phyloP scores from a whole-genome alignment of 345 rosid genomes.

The Hypericum perforatum region DNA sequence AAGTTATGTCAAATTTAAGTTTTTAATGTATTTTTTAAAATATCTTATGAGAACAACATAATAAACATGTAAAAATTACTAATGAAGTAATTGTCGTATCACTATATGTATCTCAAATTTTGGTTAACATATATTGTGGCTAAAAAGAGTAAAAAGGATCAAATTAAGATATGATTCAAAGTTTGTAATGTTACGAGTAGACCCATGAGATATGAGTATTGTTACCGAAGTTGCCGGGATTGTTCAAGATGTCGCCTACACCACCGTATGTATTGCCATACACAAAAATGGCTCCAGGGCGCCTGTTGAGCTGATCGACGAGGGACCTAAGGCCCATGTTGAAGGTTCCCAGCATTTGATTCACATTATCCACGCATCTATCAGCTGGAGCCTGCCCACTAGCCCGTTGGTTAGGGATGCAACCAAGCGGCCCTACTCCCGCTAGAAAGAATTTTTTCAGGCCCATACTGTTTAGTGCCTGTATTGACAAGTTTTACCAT shows the following conservation, averaged over 20 bases:
- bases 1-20: too few relatives aligned
- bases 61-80: too few relatives aligned
- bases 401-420: constrained; percentile 53
- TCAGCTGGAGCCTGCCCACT: constrained; percentile 27
- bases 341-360: constrained; percentile 35
- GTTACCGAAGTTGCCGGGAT: constrained; percentile 30
- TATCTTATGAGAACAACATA: too few relatives aligned
- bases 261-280: constrained; percentile 40
- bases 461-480: constrained; percentile 19
- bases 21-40: too few relatives aligned
- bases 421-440: constrained; percentile 54
- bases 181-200: too few relatives aligned
- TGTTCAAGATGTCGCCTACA: constrained; percentile 31
- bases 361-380: constrained; percentile 32
- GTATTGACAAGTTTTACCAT: neutral
- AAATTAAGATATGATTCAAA: too few relatives aligned
- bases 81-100: too few relatives aligned
- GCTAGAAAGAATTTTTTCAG: constrained; percentile 37
- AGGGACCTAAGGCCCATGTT: constrained; percentile 34
- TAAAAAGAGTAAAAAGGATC: too few relatives aligned
- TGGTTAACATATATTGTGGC: too few relatives aligned
- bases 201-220: neutral
- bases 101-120: too few relatives aligned
- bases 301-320: constrained; percentile 36
- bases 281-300: constrained; percentile 26